A percentile compares a stretch with the other conserved stretches of the same genome.
phyloP scores from a whole-genome alignment of 202 grass and related monocot genomes.

The Panicum virgatum region DNA sequence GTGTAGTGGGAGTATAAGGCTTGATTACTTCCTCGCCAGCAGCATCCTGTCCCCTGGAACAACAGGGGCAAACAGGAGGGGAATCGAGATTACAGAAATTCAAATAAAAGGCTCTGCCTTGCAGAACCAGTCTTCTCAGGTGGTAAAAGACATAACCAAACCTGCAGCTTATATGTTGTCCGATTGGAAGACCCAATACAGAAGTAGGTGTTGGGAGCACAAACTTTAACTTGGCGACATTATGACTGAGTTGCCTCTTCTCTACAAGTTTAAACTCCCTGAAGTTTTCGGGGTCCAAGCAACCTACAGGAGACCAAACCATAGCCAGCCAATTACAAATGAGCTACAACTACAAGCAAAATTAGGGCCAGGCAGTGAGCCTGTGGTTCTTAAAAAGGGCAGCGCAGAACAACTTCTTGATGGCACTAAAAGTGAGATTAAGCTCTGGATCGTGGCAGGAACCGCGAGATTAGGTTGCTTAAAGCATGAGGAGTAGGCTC shows the following conservation, averaged over 20 bases:
- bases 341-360: too few species aligned
- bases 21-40: conserved; percentile 88
- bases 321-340: background rate
- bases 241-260: conserved; percentile 78
- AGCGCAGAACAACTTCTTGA: too few species aligned
- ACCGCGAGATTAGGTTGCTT: too few species aligned
- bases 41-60: conserved; percentile 69
- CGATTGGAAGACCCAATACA: conserved; percentile 78
- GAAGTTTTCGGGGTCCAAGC: conserved; percentile 82
- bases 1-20: conserved; percentile 88
- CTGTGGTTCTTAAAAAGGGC: background rate
- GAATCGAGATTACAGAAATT: background rate
- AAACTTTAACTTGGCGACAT: conserved; percentile 80
- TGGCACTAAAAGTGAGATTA: too few species aligned
- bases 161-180: conserved; percentile 96
- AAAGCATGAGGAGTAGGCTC: too few species aligned
- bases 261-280: conserved; percentile 76
- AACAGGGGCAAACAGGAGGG: background rate
- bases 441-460: too few species aligned
- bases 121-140: conserved; percentile 1
- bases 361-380: background rate
- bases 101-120: background rate
- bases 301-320: conserved; percentile 47
- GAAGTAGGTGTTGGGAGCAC: conserved; percentile 72
- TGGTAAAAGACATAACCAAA: conserved; percentile 21